phyloP scores from a whole-genome alignment of 2,329 filamentous ascomycete species.

The Alternaria atra region DNA sequence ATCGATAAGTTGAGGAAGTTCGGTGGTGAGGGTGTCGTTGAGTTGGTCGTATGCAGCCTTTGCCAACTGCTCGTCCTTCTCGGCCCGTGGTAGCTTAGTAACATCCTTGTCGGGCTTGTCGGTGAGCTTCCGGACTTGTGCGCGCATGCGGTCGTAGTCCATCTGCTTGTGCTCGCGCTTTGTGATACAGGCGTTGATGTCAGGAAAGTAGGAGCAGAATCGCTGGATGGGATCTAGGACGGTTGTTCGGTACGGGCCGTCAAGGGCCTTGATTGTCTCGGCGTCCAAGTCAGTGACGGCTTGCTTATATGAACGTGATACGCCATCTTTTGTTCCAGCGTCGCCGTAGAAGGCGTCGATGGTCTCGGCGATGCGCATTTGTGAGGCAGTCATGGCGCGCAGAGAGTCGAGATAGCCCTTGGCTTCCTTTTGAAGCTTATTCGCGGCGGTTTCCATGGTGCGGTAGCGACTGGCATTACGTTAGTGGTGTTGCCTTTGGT shows the following conservation, averaged over 20 bases:
- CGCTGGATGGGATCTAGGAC: constrained; percentile 94
- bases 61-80: constrained; percentile 96
- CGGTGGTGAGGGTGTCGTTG: constrained; percentile 92
- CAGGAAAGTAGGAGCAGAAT: constrained; percentile 98
- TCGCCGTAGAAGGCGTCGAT: constrained; percentile 99
- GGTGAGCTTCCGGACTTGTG: constrained; percentile 94
- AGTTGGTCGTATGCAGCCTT: constrained; percentile 93
- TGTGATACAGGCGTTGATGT: constrained; percentile 99
- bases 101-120: constrained; percentile 99
- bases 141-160: constrained; percentile 95
- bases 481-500: constrained; percentile 9
- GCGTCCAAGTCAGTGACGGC: constrained; percentile 97
- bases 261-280: constrained; percentile 97
- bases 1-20: constrained; percentile 95
- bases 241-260: constrained; percentile 93
- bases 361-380: constrained; percentile 99
- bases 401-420: constrained; percentile 97
- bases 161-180: constrained; percentile 98
- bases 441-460: constrained; percentile 94
- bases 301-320: constrained; percentile 97
- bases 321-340: constrained; percentile 90
- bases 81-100: constrained; percentile 91
- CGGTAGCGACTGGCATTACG: constrained; percentile 77
- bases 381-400: constrained; percentile 97
- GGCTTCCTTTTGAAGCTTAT: constrained; percentile 93